Evolutionary conservation across 805 yeast genomes (phyloP), one percentile per base, ranked within the genome.

Genomic region (Zygosaccharomyces bailii): DNA sequence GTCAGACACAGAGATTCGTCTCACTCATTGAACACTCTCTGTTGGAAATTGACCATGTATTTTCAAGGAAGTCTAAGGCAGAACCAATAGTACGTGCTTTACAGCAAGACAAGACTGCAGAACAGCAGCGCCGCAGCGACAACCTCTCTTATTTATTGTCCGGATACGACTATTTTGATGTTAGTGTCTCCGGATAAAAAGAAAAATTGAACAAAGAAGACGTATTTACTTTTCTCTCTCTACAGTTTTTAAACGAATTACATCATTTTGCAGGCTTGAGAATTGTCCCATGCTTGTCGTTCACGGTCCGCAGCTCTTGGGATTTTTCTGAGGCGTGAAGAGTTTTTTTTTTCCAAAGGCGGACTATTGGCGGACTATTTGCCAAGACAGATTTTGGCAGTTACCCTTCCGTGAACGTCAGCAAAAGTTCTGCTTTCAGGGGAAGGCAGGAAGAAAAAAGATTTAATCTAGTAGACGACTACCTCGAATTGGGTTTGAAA

Each of bases 81-180:
- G 39, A 35, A 11, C 27, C 29, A 6, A 37, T 34, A n/a, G 39
- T 42, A 4, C 35, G 25, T 4, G 38, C 35, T 5, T 37, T 20
- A 18, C 18, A 21, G 5, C 13, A 33, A 13, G 20, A 20, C n/a
- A 21, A 20, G 36, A 29, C 35, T n/a, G 39, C 32, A 19, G 43
- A 44, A 13, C 39, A 39, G 18, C 32, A 34, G 23, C 63, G 31
- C 20, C 63, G 65, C 54, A 63, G 70, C 5, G 69, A 67, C 14
- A 62, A 67, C 49, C 63, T 71, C 50, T 60, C 59, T 45, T 68
- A 63, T 46, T 52, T 77, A 45, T 69, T 88, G 31, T 91, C 96
- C 34, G 96, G 96, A 2, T 89, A 89, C 63, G 96, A 90, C 29
- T 85, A 86, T 63, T 86, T 86, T 61, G 93, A 85, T 54, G 66